These are phyloP conservation scores for Blastocystis sp. DNA, from an alignment of 352 stramenopile genomes.

Conservation along the genomic window DNA sequence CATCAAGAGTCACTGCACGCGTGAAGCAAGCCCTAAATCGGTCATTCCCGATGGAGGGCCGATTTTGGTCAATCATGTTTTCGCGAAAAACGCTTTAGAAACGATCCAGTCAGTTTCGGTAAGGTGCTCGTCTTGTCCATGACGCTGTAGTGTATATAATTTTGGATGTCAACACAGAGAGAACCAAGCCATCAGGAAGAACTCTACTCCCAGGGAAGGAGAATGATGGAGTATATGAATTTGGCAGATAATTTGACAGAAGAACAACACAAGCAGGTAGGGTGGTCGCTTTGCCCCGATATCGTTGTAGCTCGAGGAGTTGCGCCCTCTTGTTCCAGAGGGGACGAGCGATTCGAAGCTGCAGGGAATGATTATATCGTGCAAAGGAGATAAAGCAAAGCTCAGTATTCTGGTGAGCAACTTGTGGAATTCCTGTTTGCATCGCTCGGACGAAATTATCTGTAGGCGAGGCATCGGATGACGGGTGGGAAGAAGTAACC, in stretches of 20 bases:
- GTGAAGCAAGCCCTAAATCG: not conserved
- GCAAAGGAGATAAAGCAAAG: conserved; percentile 25
- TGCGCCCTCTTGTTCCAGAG: conserved; percentile 29
- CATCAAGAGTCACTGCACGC: not conserved
- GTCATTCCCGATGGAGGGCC: not conserved
- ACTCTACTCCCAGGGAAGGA: conserved; percentile 4
- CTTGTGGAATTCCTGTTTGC: conserved; percentile 48
- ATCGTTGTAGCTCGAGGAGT: conserved; percentile 20
- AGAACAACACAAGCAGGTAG: conserved; percentile 12
- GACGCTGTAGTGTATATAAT: not conserved
- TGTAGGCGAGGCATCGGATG: conserved; percentile 7
- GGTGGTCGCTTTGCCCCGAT: not conserved
- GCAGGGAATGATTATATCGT: conserved; percentile 23
- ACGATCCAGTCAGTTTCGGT: not conserved
- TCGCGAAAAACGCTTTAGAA: not conserved
- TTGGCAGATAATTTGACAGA: not conserved
- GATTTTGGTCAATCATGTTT: not conserved
- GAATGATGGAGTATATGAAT: conserved; percentile 12
- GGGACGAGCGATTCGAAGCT: conserved; percentile 26
- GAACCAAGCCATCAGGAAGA: not conserved
- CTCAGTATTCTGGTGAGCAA: not conserved
- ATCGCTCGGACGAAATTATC: not conserved
- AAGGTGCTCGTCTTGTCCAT: not conserved
- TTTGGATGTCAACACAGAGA: not conserved
- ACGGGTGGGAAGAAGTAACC: conserved; percentile 40